Evolutionary conservation across 257 asterid species (phyloP).

Genomic region (Agastache rugosa): DNA sequence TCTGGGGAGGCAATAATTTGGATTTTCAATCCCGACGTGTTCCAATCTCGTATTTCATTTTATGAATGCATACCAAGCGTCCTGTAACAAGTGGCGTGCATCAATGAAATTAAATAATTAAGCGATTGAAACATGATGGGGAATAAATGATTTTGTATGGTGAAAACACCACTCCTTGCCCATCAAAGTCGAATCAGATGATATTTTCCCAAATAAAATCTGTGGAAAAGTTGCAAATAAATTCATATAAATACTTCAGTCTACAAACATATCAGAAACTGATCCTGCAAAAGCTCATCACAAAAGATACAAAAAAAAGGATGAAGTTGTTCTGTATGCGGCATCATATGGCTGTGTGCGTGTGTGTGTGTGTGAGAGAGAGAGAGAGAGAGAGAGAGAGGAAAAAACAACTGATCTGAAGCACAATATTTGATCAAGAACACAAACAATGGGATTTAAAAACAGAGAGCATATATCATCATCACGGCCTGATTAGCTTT

Average conservation of each 20-base stretch:
- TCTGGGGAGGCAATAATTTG: not conserved
- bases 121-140: not conserved
- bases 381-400: not conserved
- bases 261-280: not conserved
- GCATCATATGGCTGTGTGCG: not conserved
- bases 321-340: not conserved
- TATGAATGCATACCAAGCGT: not conserved
- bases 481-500: not conserved
- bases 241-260: not conserved
- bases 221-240: not conserved
- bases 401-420: not conserved
- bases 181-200: not conserved
- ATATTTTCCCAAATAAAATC: not conserved
- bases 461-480: not conserved
- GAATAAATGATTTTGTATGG: not conserved
- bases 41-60: constrained; percentile 1
- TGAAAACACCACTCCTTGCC: not conserved
- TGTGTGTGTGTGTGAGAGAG: too few relatives aligned
- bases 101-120: not conserved
- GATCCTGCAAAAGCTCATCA: not conserved
- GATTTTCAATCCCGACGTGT: not conserved
- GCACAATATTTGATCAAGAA: not conserved
- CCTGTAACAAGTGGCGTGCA: not conserved
- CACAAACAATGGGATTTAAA: not conserved
- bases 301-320: not conserved